A percentile compares a stretch with the other conserved stretches of the same genome.
Conservation (phyloP, 1,284 basidiomycete genomes). For the Pseudozyma pruni region DNA sequence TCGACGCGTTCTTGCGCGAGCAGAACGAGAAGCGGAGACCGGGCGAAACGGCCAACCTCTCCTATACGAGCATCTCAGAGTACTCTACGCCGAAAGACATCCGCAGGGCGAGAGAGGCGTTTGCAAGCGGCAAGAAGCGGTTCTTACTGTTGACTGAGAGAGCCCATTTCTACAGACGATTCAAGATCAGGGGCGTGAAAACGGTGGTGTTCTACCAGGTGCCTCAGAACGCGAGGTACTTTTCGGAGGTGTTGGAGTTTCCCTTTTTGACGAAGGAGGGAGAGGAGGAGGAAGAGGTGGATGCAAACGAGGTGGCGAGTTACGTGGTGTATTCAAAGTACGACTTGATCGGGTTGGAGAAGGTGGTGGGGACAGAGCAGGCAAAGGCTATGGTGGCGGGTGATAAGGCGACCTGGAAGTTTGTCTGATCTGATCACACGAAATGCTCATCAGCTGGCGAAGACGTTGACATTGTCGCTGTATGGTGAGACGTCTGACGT, state of each 20-base stretch:
- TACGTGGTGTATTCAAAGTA: slow-evolving; percentile 83
- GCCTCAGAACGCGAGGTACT: slow-evolving; percentile 89
- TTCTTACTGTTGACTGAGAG: slow-evolving; percentile 93
- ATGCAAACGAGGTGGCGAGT: slow-evolving; percentile 75
- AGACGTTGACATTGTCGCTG: too few species aligned
- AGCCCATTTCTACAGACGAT: slow-evolving; percentile 96
- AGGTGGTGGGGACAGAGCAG: slow-evolving; percentile 73
- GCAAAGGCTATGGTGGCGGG: slow-evolving; percentile 56
- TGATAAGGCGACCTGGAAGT: slow-evolving; percentile 55
- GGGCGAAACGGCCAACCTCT: slow-evolving; percentile 69
- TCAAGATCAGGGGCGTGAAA: slow-evolving; percentile 77
- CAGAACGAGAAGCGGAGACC: slow-evolving; percentile 67
- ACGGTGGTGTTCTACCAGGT: slow-evolving; percentile 92
- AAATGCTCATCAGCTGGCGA: too few species aligned
- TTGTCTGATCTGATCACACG: slow-evolving; percentile 54
- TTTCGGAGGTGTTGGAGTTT: slow-evolving; percentile 85
- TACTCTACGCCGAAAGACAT: slow-evolving; percentile 94
- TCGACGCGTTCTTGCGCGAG: slow-evolving; percentile 83
- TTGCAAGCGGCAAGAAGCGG: slow-evolving; percentile 86
- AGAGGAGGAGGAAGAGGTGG: slow-evolving; percentile 70
- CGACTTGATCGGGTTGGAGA: slow-evolving; percentile 85
- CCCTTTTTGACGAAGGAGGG: slow-evolving; percentile 75
- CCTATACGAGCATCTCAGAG: slow-evolving; percentile 83
- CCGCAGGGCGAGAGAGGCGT: slow-evolving; percentile 87
- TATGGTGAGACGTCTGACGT: too few species aligned